Percentiles rank a stretch among this genome's conserved stretches.
Conservation (phyloP, 2,329 filamentous ascomycete genomes). For the Escovopsis sp. region DNA sequence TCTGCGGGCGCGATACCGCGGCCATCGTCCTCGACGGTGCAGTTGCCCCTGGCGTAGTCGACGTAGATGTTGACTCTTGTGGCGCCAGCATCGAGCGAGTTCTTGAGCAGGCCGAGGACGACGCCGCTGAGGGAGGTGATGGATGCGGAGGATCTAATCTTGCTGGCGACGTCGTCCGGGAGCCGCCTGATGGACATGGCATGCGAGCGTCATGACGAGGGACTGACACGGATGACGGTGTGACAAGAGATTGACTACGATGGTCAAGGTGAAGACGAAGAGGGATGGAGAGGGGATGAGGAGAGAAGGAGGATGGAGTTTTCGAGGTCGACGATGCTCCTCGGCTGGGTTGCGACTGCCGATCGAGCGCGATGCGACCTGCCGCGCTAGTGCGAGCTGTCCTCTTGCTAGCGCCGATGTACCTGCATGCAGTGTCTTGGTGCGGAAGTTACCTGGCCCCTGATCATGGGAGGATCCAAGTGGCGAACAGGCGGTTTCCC, state of each 20-base stretch:
- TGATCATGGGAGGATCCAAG: too few relatives aligned
- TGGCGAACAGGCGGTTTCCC: too few relatives aligned
- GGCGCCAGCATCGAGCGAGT: conserved; percentile 69
- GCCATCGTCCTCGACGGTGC: conserved; percentile 74
- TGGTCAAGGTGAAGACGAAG: neutral
- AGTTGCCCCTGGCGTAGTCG: conserved; percentile 62
- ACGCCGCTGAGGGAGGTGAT: conserved; percentile 62
- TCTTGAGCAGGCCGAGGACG: conserved; percentile 58
- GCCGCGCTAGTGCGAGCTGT: too few relatives aligned
- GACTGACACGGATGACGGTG: neutral
- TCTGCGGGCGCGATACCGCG: conserved; percentile 58
- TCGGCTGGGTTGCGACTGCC: neutral
- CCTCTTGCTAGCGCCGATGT: too few relatives aligned
- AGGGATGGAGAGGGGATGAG: too few relatives aligned
- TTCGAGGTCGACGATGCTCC: neutral
- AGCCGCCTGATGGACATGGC: conserved; percentile 53
- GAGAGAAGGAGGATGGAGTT: too few relatives aligned
- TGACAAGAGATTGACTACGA: neutral
- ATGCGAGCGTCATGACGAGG: conserved; percentile 8
- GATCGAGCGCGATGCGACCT: too few relatives aligned
- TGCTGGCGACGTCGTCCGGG: conserved; percentile 54
- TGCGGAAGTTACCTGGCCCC: too few relatives aligned
- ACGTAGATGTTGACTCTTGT: conserved; percentile 52
- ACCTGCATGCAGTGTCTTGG: too few relatives aligned
- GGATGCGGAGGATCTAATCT: conserved; percentile 71